These are phyloP conservation scores for Myxozyma neotropica DNA, from an alignment of 805 yeast genomes.

Conservation along the genomic window DNA sequence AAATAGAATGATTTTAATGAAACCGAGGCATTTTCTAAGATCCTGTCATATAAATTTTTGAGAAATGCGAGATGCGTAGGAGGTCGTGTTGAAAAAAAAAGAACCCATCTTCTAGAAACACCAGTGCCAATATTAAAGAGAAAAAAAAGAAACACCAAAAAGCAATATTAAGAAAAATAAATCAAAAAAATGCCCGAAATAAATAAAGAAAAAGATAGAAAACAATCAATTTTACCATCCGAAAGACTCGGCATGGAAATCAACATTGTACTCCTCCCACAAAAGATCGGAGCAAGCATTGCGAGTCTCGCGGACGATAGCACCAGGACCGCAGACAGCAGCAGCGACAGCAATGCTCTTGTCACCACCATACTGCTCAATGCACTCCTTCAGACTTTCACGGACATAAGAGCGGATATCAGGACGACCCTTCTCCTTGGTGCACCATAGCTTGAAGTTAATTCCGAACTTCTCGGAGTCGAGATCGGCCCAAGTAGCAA, in stretches of 20 bases:
- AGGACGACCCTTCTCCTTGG: conserved; percentile 41
- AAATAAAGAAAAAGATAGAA: background rate
- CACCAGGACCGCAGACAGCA: conserved; percentile 42
- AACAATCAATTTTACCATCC: conserved; percentile 38
- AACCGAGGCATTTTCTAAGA: no score
- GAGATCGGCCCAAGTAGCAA: conserved; percentile 37
- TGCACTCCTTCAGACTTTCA: conserved; percentile 23
- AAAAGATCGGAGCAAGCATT: conserved; percentile 37
- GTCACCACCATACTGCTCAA: conserved; percentile 28
- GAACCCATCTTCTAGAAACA: conserved; percentile 9
- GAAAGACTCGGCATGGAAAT: conserved; percentile 40
- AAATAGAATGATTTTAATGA: no score
- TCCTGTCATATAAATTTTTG: background rate
- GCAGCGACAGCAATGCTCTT: conserved; percentile 33
- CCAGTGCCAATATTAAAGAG: conserved; percentile 9
- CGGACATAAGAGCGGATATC: conserved; percentile 33
- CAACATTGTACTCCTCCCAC: conserved; percentile 35
- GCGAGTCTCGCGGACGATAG: conserved; percentile 37
- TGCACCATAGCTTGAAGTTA: conserved; percentile 39
- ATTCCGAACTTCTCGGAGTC: conserved; percentile 33
- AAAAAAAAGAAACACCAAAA: conserved; percentile 1
- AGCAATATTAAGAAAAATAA: background rate
- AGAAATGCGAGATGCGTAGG: conserved; percentile 2
- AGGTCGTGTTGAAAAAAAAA: background rate
- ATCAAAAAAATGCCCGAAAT: conserved; percentile 2